Evolutionary conservation across 176 grass and related monocot genomes (phyloP).

Genomic region (Carex myosuroides): DNA sequence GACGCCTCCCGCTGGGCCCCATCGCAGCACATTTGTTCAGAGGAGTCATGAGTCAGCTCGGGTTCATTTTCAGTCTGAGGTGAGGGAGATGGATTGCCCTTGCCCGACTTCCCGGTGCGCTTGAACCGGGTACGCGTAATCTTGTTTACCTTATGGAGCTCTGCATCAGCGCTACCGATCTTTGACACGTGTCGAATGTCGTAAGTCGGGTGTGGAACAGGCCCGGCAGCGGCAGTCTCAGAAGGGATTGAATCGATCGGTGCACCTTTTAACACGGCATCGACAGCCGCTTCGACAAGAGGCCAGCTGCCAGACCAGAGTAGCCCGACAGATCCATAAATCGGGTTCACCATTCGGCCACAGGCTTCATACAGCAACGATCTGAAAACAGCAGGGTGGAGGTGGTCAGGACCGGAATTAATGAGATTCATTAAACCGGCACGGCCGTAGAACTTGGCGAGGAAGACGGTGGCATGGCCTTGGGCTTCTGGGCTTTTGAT

Average conservation of each 20-base stretch:
- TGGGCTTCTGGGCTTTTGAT: slow-evolving; percentile 43
- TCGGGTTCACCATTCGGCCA: slow-evolving; percentile 51
- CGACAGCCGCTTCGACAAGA: slow-evolving; percentile 41
- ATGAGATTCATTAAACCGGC: slow-evolving; percentile 61
- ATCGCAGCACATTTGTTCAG: neutral
- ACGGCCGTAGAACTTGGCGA: slow-evolving; percentile 70
- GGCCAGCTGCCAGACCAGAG: slow-evolving; percentile 61
- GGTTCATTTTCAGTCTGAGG: neutral
- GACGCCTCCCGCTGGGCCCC: neutral
- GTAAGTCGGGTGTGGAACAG: slow-evolving; percentile 26
- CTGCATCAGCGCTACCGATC: neutral
- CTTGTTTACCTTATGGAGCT: slow-evolving; percentile 25
- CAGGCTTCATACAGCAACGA: slow-evolving; percentile 60
- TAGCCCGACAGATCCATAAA: slow-evolving; percentile 48
- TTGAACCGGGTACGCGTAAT: slow-evolving; percentile 12
- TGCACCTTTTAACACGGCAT: slow-evolving; percentile 38
- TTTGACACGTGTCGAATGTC: slow-evolving; percentile 48
- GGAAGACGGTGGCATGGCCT: slow-evolving; percentile 59
- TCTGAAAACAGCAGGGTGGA: slow-evolving; percentile 44
- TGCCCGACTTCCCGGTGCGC: neutral
- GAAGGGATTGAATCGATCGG: slow-evolving; percentile 32
- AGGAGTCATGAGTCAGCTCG: neutral
- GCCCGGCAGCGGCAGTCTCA: neutral
- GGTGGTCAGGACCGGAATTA: slow-evolving; percentile 33
- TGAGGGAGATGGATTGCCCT: neutral